Evolutionary conservation across 768 basidiomycete genomes (phyloP), one percentile per base, ranked within the genome.

Genomic region (Pisolithus marmoratus): DNA sequence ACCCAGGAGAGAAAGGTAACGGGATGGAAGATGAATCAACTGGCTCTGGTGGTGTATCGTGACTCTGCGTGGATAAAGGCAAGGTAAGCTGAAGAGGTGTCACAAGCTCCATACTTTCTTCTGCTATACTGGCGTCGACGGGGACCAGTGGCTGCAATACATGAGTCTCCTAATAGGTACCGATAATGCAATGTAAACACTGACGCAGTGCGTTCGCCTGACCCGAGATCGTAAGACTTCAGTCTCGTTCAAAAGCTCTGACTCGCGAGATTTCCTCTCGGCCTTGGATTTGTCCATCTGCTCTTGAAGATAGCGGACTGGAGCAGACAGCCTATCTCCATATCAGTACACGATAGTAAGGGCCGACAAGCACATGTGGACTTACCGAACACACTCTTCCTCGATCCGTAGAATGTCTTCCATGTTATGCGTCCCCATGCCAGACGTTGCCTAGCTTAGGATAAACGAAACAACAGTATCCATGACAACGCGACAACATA

Each of bases 71-170:
- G 1, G 67, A 52, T 12, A 58, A 51, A 17, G 64, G 38, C n/a
- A 60, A 54, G 12, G 61, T 72, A 14, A 75, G 75, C 45, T 70
- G 48, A 11, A 80, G 62, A n/a, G 79, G 78, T 6, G 78, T 77
- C 4, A 72, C 78, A 5, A 81, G 72, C 43, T 79, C 78, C 79
- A 81, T 79, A 5, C 74, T 74, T 49, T 71, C 63, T 48, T 77
- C 75, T 8, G 72, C 68, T 15, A 68, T 57, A 11, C 59, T 58
- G 9, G 54, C 63, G 9, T 72, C 75, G 4, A 74, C 56, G 1
- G 67, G 56, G 44, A 29, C 54, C 49, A 19, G 42, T 44, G 57
- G 56, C 61, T 24, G 22, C 27, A 11, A n/a, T 50, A 27, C 3
- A 31, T 56, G 17, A 26, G 43, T 17, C 38, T 14, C 14, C 38